Evolutionary conservation across 2,329 filamentous ascomycete species (phyloP), one percentile per base, ranked within the genome.

Genomic region (Colletotrichum chrysophilum): DNA sequence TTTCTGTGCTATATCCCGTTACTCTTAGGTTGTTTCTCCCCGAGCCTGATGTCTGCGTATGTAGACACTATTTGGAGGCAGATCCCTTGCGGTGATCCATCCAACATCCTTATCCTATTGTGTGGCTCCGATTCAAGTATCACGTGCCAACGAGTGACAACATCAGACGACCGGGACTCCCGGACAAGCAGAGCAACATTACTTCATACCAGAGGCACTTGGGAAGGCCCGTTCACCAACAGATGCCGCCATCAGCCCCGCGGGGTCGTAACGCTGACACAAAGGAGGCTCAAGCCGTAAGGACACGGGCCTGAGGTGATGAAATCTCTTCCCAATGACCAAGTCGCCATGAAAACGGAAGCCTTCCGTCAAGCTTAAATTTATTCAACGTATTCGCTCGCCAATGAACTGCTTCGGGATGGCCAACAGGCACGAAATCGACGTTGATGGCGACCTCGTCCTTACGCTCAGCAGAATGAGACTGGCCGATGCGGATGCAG

Each of bases 401-500:
- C 36, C n/a, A 32, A 61, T 61, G 30, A 61, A 61, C 30, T 61
- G 58, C 28, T 61, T 61, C 12, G 28, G 28, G 2, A 72, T 75
- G 69, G 21, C 38, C 16, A 75, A 34, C 7, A 60, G 55, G 38
- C 72, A 43, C 28, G 73, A 73, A 5, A 73, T 69, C 34, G 72
- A 70, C 38, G 36, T 70, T 10, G 66, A 75, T 10, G 79, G 75
- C 21, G 78, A 80, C 36, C 58, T 80, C 26, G 43, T 73, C 7
- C 75, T 80, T 18, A 61, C 77, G 8, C 43, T 73, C 4, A 65
- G 56, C 48, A 58, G 34, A 7, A 34, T 52, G 38, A 8, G 30
- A 9, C 14, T 75, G 1, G 58, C 26, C n/a, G 58, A 61, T 14
- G 28, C 30, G 4, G 16, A 61, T 10, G 61, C 55, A 4, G 68